phyloP scores from a whole-genome alignment of 2,329 filamentous ascomycete genomes.

The Penicillium sp. region DNA sequence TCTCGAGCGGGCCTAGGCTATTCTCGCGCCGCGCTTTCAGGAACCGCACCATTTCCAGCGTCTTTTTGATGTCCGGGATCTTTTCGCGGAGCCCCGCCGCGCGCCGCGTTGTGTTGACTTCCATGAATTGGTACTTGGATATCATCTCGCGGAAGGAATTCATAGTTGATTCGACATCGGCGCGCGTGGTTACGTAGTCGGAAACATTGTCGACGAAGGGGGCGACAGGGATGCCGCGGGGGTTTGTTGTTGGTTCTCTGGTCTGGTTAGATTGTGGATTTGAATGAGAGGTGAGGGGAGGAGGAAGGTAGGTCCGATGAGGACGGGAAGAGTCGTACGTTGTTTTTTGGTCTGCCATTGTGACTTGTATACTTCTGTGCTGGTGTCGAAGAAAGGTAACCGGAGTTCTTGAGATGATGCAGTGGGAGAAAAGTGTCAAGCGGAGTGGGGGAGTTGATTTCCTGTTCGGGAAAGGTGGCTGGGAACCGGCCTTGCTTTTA shows the following conservation, averaged over 20 bases:
- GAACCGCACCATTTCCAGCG: constrained; percentile 87
- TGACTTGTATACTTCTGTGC: constrained; percentile 8
- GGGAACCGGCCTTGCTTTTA: background rate
- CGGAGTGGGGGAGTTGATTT: constrained; percentile 28
- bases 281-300: background rate
- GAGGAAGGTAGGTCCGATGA: background rate
- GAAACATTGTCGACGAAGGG: constrained; percentile 54
- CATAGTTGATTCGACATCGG: constrained; percentile 52
- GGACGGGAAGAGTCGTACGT: constrained; percentile 25
- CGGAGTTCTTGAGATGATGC: background rate
- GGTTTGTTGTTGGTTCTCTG: constrained; percentile 43
- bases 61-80: constrained; percentile 96
- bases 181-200: constrained; percentile 52
- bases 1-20: constrained; percentile 67
- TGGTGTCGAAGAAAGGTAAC: background rate
- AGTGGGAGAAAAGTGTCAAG: constrained; percentile 14
- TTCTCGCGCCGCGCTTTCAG: constrained; percentile 73
- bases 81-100: constrained; percentile 85
- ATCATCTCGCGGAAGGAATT: constrained; percentile 54
- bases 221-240: constrained; percentile 52
- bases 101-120: constrained; percentile 85
- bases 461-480: constrained; percentile 32
- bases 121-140: constrained; percentile 99
- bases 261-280: constrained; percentile 11
- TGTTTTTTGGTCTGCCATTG: constrained; percentile 40